phyloP scores from a whole-genome alignment of 179 eudicot genomes.

The Silene noctiflora region DNA sequence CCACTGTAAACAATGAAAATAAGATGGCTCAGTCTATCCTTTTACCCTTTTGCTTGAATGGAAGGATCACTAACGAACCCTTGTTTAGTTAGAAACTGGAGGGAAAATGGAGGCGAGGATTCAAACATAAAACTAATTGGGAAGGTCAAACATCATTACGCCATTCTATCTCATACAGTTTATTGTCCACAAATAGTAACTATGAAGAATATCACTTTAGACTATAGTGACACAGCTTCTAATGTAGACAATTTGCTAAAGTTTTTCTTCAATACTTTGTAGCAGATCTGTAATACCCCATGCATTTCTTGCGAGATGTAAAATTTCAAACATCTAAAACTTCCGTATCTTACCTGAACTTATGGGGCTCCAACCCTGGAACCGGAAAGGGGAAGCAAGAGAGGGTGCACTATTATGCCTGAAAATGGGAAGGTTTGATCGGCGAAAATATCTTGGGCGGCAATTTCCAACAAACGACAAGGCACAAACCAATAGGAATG shows the following conservation, averaged over 20 bases:
- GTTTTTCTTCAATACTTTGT: background rate
- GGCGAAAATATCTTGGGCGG: conserved; percentile 52
- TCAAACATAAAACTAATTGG: background rate
- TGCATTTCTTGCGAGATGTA: background rate
- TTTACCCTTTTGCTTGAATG: background rate
- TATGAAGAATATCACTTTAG: too few species aligned
- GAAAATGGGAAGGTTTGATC: conserved; percentile 62
- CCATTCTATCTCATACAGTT: background rate
- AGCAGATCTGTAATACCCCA: background rate
- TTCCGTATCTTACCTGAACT: conserved; percentile 52
- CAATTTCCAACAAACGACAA: conserved; percentile 57
- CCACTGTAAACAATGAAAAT: background rate
- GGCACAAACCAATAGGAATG: conserved; percentile 49
- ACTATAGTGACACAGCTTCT: background rate
- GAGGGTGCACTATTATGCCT: conserved; percentile 59
- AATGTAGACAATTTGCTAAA: background rate
- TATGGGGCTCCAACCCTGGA: conserved; percentile 72
- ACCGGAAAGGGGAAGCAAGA: conserved; percentile 58
- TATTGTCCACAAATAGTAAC: background rate
- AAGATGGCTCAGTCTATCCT: background rate
- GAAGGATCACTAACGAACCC: background rate
- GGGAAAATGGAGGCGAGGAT: background rate
- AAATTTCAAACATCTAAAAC: background rate
- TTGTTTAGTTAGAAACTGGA: background rate
- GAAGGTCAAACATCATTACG: background rate